Evolutionary conservation across 208 protist species (phyloP).

Genomic region (Paratrypanosoma confusum): DNA sequence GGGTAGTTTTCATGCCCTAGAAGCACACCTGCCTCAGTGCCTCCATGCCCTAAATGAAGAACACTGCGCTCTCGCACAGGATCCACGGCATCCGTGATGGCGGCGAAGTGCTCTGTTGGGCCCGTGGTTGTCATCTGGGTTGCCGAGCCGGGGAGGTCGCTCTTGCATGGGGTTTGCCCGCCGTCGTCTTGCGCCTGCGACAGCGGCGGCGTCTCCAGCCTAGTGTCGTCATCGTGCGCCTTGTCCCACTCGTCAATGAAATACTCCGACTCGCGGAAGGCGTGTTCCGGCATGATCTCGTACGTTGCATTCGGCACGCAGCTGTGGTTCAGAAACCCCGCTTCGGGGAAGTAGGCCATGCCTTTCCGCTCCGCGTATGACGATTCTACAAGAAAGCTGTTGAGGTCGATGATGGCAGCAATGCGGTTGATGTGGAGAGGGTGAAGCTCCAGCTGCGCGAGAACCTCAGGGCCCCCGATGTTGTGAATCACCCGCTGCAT

Average conservation of each 20-base stretch:
- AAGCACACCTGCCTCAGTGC: too few relatives aligned
- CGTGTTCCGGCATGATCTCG: conserved; percentile 71
- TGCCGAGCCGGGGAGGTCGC: too few relatives aligned
- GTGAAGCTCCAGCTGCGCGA: conserved; percentile 70
- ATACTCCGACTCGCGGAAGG: conserved; percentile 70
- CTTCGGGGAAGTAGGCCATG: conserved; percentile 84
- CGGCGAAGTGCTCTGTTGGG: too few relatives aligned
- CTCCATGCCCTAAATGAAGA: too few relatives aligned
- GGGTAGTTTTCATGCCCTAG: too few relatives aligned
- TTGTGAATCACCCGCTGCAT: conserved; percentile 51
- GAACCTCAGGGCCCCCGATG: conserved; percentile 48
- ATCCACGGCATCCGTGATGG: too few relatives aligned
- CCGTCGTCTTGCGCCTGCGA: too few relatives aligned
- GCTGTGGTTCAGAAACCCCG: conserved; percentile 83
- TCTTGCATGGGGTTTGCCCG: too few relatives aligned
- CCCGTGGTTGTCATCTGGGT: too few relatives aligned
- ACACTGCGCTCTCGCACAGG: too few relatives aligned
- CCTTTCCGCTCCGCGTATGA: conserved; percentile 72
- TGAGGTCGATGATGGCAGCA: conserved; percentile 74
- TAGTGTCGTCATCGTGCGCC: background rate
- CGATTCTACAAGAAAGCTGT: conserved; percentile 80
- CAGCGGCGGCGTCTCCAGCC: too few relatives aligned
- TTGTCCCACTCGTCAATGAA: conserved; percentile 34
- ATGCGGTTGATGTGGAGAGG: conserved; percentile 71
- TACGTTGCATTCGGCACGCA: conserved; percentile 75